Conservation (phyloP, 2,329 filamentous ascomycete species). For the Sclerotinia minor region DNA sequence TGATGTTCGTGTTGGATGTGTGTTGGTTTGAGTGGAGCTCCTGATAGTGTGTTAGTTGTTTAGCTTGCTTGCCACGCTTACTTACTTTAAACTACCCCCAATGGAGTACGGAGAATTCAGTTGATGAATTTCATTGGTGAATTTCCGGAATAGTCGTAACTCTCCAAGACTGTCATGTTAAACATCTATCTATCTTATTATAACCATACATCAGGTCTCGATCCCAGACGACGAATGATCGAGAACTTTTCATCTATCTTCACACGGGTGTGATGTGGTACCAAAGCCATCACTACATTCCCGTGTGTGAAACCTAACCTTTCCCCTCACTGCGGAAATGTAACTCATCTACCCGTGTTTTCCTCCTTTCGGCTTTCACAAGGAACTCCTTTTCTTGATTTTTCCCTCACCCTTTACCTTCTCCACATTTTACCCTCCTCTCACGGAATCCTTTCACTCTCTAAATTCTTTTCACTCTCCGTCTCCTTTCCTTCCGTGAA, state of each 20-base stretch:
- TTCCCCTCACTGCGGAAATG: constrained; percentile 18
- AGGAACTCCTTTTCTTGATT: constrained; percentile 12
- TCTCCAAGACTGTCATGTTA: constrained; percentile 1
- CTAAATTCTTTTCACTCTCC: background rate
- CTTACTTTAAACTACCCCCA: constrained; percentile 11
- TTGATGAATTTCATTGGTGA: constrained; percentile 17
- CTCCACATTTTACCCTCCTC: constrained; percentile 1
- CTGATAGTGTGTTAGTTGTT: constrained; percentile 2
- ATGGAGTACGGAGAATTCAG: constrained; percentile 12
- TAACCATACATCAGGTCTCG: constrained; percentile 5
- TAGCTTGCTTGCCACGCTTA: constrained; percentile 17
- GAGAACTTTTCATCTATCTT: constrained; percentile 10
- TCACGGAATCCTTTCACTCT: background rate
- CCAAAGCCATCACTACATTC: constrained; percentile 23
- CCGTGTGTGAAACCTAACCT: constrained; percentile 21
- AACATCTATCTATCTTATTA: constrained; percentile 9
- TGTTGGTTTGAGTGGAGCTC: constrained; percentile 4
- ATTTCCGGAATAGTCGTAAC: background rate
- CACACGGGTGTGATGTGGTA: constrained; percentile 21
- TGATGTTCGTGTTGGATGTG: background rate
- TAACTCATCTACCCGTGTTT: constrained; percentile 20
- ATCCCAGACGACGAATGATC: constrained; percentile 12
- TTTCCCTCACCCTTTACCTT: background rate
- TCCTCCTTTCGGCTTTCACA: constrained; percentile 23
- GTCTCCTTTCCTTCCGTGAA: constrained; percentile 13